phyloP scores from a whole-genome alignment of 306 rosid genomes.

The Vachellia collinsii region DNA sequence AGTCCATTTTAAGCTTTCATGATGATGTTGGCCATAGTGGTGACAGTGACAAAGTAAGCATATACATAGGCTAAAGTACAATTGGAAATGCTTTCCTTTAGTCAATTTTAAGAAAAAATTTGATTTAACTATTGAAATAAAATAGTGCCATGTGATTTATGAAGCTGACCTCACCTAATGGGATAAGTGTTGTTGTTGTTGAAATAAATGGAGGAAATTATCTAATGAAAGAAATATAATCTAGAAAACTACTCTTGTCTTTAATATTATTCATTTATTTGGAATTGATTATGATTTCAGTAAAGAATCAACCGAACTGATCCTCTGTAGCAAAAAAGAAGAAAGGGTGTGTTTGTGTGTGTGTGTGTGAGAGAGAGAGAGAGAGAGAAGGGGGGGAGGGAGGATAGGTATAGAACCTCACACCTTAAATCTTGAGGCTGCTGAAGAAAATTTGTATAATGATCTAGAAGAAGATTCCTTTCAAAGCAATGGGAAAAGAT shows the following conservation, averaged over 20 bases:
- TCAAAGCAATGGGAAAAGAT: constrained; percentile 64
- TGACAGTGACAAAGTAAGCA: background rate
- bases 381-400: background rate
- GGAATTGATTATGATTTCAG: background rate
- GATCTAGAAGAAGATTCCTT: constrained; percentile 92
- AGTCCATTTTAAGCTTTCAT: no score
- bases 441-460: constrained; percentile 92
- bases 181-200: no score
- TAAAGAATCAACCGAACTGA: background rate
- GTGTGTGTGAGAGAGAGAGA: no score
- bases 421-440: constrained; percentile 94
- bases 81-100: no score
- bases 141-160: no score
- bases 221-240: background rate
- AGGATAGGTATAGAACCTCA: constrained; percentile 15
- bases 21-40: background rate
- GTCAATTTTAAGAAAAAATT: no score
- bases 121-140: background rate
- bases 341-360: no score
- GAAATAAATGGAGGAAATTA: background rate
- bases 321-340: background rate
- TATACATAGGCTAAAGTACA: background rate
- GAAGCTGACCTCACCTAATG: no score
- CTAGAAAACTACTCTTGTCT: background rate
- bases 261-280: background rate